phyloP scores from a whole-genome alignment of 305 asterid genomes.

The Fraxinus baroniana region DNA sequence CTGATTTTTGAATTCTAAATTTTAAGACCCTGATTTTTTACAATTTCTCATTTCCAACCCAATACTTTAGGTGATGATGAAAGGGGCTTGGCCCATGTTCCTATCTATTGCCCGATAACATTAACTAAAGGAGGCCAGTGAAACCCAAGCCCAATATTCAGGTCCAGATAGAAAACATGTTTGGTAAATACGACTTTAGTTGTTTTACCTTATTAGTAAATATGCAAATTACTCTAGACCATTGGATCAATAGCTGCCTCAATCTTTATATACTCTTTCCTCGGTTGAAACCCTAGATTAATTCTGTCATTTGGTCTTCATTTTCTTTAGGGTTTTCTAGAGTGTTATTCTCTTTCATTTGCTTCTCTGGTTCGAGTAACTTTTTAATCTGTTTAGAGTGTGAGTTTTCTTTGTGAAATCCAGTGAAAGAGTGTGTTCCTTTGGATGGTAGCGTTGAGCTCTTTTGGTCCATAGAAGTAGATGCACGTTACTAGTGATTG shows the following conservation, averaged over 20 bases:
- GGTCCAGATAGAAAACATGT: neutral
- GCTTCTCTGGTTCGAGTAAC: neutral
- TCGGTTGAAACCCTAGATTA: neutral
- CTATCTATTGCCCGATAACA: too few relatives aligned
- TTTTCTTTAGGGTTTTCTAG: neutral
- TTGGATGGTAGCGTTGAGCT: too few relatives aligned
- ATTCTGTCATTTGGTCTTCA: neutral
- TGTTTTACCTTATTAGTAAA: too few relatives aligned
- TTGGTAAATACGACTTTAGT: neutral
- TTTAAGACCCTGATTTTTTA: too few relatives aligned
- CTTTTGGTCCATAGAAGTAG: neutral
- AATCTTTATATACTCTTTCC: too few relatives aligned
- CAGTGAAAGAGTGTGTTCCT: too few relatives aligned
- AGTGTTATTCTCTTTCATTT: neutral
- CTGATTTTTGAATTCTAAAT: too few relatives aligned
- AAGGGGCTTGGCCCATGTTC: too few relatives aligned
- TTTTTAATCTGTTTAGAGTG: neutral
- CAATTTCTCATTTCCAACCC: too few relatives aligned
- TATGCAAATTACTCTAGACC: neutral
- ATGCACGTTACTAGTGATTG: neutral
- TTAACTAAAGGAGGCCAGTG: neutral
- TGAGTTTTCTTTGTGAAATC: too few relatives aligned
- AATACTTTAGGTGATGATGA: too few relatives aligned
- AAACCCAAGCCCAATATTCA: neutral
- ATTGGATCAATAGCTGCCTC: neutral